These are phyloP conservation scores for Pestalotiopsis sp. DNA, from an alignment of 2,329 filamentous ascomycete species.

Conservation along the genomic window DNA sequence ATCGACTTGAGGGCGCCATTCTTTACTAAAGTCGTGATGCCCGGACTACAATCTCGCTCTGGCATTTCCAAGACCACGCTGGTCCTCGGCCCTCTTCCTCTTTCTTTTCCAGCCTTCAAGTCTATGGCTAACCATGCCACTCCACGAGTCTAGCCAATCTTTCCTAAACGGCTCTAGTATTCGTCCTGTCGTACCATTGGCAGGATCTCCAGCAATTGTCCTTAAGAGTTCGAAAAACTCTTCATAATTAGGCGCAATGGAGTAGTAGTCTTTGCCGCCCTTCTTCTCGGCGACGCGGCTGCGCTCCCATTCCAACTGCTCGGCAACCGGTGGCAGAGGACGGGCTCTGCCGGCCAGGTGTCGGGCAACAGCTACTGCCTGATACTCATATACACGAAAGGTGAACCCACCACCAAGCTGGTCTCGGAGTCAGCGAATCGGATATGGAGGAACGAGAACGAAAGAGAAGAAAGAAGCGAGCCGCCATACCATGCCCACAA, in stretches of 20 bases:
- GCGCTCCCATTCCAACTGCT: slow-evolving; percentile 36
- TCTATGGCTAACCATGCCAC: slow-evolving; percentile 32
- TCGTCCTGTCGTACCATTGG: slow-evolving; percentile 38
- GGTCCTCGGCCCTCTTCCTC: slow-evolving; percentile 30
- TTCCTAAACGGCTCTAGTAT: slow-evolving; percentile 44
- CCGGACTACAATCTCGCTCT: slow-evolving; percentile 23
- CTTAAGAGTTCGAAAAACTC: slow-evolving; percentile 43
- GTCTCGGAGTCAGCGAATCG: not conserved
- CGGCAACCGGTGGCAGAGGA: slow-evolving; percentile 26
- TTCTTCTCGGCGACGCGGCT: slow-evolving; percentile 29
- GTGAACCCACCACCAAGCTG: slow-evolving; percentile 39
- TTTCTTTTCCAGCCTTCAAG: slow-evolving; percentile 31
- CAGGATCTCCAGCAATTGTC: slow-evolving; percentile 43
- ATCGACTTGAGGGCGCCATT: too few species aligned
- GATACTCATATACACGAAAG: slow-evolving; percentile 41
- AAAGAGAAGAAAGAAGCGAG: not conserved
- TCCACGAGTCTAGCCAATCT: slow-evolving; percentile 38
- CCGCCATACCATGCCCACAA: slow-evolving; percentile 37
- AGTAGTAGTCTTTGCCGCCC: slow-evolving; percentile 37
- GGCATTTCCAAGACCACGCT: slow-evolving; percentile 13
- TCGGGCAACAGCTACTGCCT: slow-evolving; percentile 39
- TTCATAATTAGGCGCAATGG: slow-evolving; percentile 33
- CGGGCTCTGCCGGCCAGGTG: slow-evolving; percentile 35
- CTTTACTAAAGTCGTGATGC: not conserved
- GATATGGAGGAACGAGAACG: not conserved